phyloP scores from a whole-genome alignment of 768 basidiomycete species.

The Trametes sanguinea region DNA sequence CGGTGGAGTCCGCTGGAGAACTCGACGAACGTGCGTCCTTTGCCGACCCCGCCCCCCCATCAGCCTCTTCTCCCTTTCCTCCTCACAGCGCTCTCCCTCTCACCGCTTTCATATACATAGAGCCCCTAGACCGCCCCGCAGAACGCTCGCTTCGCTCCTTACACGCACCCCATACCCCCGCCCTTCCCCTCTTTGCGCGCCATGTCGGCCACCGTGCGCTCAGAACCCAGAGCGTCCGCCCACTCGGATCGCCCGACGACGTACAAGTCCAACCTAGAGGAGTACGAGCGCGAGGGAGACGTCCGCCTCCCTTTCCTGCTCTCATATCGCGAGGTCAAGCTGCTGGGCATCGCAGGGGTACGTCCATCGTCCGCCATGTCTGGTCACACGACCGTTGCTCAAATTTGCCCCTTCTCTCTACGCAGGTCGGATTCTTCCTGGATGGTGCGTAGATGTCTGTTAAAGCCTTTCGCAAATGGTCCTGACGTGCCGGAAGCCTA shows the following conservation, averaged over 20 bases:
- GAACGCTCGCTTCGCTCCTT: constrained; percentile 1
- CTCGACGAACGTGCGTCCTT: constrained; percentile 18
- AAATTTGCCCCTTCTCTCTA: neutral
- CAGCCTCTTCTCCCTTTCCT: neutral
- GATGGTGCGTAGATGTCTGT: constrained; percentile 48
- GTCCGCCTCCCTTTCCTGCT: constrained; percentile 42
- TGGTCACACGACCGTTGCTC: constrained; percentile 16
- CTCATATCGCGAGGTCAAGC: constrained; percentile 52
- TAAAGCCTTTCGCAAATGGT: neutral
- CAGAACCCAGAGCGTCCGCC: neutral
- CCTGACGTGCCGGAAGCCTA: constrained; percentile 47
- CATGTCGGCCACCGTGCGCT: constrained; percentile 5
- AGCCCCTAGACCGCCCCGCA: neutral
- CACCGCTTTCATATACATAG: neutral
- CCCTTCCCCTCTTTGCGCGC: neutral
- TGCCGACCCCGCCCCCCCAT: neutral
- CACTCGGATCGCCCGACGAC: constrained; percentile 3
- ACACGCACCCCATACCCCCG: neutral
- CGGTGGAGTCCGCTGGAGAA: constrained; percentile 17
- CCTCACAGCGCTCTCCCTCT: neutral
- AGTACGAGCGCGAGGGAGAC: constrained; percentile 36
- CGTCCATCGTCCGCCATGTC: constrained; percentile 25
- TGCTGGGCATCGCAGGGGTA: constrained; percentile 63
- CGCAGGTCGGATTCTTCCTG: constrained; percentile 68
- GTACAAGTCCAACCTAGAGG: constrained; percentile 32